Evolutionary conservation across 441 rosid genomes (phyloP).

Genomic region (Eruca vesicaria): DNA sequence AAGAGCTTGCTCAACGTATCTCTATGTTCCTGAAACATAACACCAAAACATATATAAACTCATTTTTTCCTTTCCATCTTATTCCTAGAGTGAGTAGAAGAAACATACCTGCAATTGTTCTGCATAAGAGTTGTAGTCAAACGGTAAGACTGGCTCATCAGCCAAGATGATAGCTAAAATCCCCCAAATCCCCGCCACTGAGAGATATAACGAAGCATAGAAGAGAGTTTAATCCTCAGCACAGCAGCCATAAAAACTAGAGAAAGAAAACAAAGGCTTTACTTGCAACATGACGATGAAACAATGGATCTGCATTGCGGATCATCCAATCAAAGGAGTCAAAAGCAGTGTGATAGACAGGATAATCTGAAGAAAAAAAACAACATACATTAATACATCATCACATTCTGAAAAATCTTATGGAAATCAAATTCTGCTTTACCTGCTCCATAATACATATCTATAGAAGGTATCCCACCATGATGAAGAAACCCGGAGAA

Average conservation of each 20-base stretch:
- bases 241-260: background rate
- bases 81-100: background rate
- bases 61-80: background rate
- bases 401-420: background rate
- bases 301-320: slow-evolving; percentile 68
- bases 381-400: slow-evolving; percentile 1
- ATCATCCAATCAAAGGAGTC: slow-evolving; percentile 86
- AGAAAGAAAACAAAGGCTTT: slow-evolving; percentile 17
- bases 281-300: slow-evolving; percentile 92
- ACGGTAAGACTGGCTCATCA: slow-evolving; percentile 77
- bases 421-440: background rate
- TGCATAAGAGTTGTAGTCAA: slow-evolving; percentile 67
- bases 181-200: slow-evolving; percentile 90
- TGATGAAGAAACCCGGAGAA: slow-evolving; percentile 90
- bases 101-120: slow-evolving; percentile 54
- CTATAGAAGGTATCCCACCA: slow-evolving; percentile 90
- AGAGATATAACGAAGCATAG: slow-evolving; percentile 18
- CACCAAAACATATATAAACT: slow-evolving; percentile 6
- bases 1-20: slow-evolving; percentile 48
- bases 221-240: background rate
- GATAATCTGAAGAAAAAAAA: slow-evolving; percentile 56
- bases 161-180: slow-evolving; percentile 71
- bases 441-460: slow-evolving; percentile 92
- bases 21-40: slow-evolving; percentile 40
- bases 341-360: slow-evolving; percentile 90